Percentiles rank a stretch among this genome's conserved stretches.
These are phyloP conservation scores for Cadophora malorum DNA, from an alignment of 2,329 filamentous ascomycete species.

Conservation along the genomic window DNA sequence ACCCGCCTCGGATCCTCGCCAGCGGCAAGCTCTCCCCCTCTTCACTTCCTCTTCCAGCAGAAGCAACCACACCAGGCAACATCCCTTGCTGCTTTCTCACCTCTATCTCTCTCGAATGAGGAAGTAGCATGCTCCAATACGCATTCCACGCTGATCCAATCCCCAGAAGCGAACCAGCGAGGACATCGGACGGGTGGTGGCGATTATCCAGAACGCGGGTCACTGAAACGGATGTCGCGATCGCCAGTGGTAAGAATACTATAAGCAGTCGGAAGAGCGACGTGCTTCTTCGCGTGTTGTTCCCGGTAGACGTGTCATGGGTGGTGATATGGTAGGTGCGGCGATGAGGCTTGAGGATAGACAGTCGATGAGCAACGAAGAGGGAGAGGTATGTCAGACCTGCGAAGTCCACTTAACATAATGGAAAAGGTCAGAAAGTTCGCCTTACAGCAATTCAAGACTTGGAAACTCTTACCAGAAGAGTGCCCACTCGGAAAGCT, in stretches of 20 bases:
- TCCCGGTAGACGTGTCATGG: background rate
- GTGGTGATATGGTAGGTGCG: background rate
- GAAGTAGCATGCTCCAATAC: background rate
- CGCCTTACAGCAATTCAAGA: background rate
- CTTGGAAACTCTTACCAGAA: background rate
- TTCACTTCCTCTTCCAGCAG: background rate
- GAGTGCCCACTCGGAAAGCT: background rate
- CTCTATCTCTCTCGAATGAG: background rate
- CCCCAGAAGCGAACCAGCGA: background rate
- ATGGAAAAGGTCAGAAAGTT: background rate
- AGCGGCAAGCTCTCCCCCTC: background rate
- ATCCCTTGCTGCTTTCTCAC: background rate
- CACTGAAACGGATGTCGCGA: background rate
- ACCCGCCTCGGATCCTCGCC: background rate
- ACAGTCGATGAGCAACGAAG: background rate
- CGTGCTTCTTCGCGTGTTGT: background rate
- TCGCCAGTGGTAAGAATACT: background rate
- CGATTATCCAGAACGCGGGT: background rate
- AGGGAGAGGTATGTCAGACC: background rate
- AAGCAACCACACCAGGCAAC: background rate
- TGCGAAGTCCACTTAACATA: background rate
- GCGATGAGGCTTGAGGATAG: background rate
- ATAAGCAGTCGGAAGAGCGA: background rate
- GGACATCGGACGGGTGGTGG: background rate
- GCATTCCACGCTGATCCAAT: background rate